Evolutionary conservation across 345 rosid genomes (phyloP), one percentile per base, ranked within the genome.

Genomic region (Camelina sativa): DNA sequence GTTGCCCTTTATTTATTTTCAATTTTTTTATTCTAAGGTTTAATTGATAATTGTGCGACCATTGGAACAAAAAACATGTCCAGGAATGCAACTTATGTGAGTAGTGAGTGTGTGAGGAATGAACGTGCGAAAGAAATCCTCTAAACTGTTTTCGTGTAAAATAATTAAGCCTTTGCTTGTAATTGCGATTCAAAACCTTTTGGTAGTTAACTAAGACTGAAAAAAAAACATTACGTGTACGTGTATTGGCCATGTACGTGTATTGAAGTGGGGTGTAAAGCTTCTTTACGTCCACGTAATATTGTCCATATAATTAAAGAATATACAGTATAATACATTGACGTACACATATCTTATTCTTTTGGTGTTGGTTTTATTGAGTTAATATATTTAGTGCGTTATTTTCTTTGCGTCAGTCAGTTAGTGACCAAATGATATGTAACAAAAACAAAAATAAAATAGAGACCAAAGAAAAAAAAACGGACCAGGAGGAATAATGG

Each of bases 401-500:
- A 23, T 37, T 25, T 17, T 40, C 3, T 40, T 4, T 25, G 25
- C 30, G 56, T 57, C 8, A 4, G 23, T 53, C 6, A 3, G 61
- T 57, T 40, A 50, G 20, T 25, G 23, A 44, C 20, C 8, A 38
- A 59, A 46, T 9, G 6, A 37, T 28, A 15, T 17, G 5, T 9
- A 50, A 60, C 5, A 11, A 11, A 37, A 65, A 9, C 11, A 65
- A 20, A 46, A 3, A 4, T 4, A 56, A 8, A 35, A 47, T 13
- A 35, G 5, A 7, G 11, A 23, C 0, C 7, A 34, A 8, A 48
- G 38, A 53, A 20, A 63, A 11, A 35, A n/a, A 44, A 51, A 64
- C 62, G 46, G 0, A 72, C 96, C 97, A 34, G 87, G 69, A 50
- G 96, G 97, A 55, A 89, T 46, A 47, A 91, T 72, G 55, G 88